phyloP scores from a whole-genome alignment of 768 basidiomycete genomes.

The Termitomyces sp. region DNA sequence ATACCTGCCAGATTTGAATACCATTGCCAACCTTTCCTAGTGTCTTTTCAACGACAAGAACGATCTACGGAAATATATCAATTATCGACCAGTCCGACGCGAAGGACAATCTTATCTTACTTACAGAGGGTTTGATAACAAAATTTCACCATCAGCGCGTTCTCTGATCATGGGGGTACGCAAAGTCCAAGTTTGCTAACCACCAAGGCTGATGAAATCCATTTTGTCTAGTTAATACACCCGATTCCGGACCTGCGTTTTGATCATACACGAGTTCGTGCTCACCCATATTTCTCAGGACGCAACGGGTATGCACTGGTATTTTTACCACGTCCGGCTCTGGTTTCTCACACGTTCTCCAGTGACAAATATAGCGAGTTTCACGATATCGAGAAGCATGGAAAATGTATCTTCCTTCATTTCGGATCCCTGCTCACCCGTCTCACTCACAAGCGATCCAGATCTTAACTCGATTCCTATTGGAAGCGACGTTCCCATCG shows the following conservation, averaged over 20 bases:
- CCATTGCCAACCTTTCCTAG: conserved; percentile 16
- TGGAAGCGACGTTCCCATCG: conserved; percentile 9
- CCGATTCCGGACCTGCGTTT: conserved; percentile 17
- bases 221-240: conserved; percentile 17
- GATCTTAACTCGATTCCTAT: conserved; percentile 8
- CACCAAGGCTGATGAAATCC: background rate
- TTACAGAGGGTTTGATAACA: conserved; percentile 9
- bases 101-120: conserved; percentile 19
- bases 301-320: conserved; percentile 13
- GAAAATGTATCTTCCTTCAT: conserved; percentile 2
- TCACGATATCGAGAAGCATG: conserved; percentile 11
- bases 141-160: conserved; percentile 17
- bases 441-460: background rate
- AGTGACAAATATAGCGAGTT: conserved; percentile 17
- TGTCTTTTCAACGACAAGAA: conserved; percentile 25
- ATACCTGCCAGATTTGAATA: background rate
- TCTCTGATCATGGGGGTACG: conserved; percentile 29
- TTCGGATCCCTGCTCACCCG: background rate
- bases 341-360: background rate
- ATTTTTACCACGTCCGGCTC: background rate
- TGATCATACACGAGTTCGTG: conserved; percentile 14
- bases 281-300: conserved; percentile 21
- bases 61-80: conserved; percentile 20
- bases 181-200: background rate
- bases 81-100: conserved; percentile 6